Base-by-base conservation (phyloP, 208 protist species). In the Acanthamoeba triangularis region DNA sequence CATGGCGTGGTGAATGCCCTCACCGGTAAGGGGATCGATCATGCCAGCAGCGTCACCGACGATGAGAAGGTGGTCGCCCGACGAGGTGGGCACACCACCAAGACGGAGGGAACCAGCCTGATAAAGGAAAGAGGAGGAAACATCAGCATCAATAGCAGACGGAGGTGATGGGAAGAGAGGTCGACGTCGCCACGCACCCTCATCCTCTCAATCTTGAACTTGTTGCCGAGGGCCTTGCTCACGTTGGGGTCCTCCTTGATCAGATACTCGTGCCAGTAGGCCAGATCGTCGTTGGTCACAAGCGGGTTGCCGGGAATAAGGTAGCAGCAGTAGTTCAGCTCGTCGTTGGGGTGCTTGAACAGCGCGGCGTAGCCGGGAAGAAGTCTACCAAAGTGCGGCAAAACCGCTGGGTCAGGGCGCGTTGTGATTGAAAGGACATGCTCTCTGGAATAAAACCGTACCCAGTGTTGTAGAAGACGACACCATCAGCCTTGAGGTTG, bases 1-100 rank as follows among this genome's bases (percentile, higher is more conserved):
- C 97, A 97, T 97, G 28, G 97, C 97, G 63, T 97, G 95, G 94
- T 97, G 97, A 88, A 97, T 97, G 95, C 97, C 97, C 93, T 97
- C 97, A 49, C 90, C 97, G 47, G 97, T 97, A 18, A 97, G 59
- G 52, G 97, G 97, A 94, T 97, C 97, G 47, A 97, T 97, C 95
- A 97, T 97, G 93, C 97, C 97, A 47, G 97, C 97, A 63, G 97
- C 97, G 94, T 97, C 97, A 96, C 97, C 97, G 33, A 97, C 94
- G 47, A 97, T 74, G 28, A 97, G 65, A 54, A 97, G 54, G 85
- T 97, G 96, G 41, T 96, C 90, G 56, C 74, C 96, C 54, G 72
- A 97, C 1, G 74, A 95, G 65, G 80, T 91, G 28, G 93, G 63
- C 3, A 97, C 96, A 72, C 97, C 97, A 82, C 97, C 97, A 1